Base-by-base conservation (phyloP, 169 alveolate species). In the Plasmodium coatneyi region DNA sequence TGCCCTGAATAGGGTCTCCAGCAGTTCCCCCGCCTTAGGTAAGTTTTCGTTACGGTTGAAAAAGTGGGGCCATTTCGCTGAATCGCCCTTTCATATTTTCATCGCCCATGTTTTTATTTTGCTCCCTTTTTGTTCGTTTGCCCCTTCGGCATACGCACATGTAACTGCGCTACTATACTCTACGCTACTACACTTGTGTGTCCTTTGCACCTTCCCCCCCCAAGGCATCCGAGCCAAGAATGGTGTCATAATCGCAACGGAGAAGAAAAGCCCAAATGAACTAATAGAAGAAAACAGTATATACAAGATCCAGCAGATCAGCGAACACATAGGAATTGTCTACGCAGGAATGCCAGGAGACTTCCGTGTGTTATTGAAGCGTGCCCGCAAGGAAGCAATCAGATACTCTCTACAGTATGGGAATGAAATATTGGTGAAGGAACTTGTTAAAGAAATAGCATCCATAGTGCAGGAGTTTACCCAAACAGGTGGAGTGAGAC, bases 401-500 rank as follows among this genome's bases (percentile, higher is more conserved):
- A 96, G 96, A 84, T 99, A 99, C 96, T 96, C 96, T 91, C 90
- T 97, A 56, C 96, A 96, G 71, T 99, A 99, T 95, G 98, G 98
- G 43, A 99, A 98, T 79, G 98, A 97, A 76, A 98, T 98, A 78
- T 99, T 99, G 10, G 99, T 98, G 1, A 93, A 97, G 80, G 98
- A 98, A 83, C 95, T 99, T 46, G 99, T 99, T 60, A 97, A 98
- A 92, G 98, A 98, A 92, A 98, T 98, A 14, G 99, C 99, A 60
- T 96, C 98, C 16, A 98, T 98, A 83, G 98, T 98, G 98, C 98
- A 99, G 96, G 99, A 98, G 95, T 99, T 97, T 94, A 99, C 99
- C n/a, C 99, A 99, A 94, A 96, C 99, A 3, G 99, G 99, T 22
- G 99, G 99, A 0, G 99, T 99, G 43, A 98, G 99, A 74, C 99